Evolutionary conservation across 192 early-diverging fungal genomes (phyloP).

Genomic region (Borealophlyctis nickersoniae): DNA sequence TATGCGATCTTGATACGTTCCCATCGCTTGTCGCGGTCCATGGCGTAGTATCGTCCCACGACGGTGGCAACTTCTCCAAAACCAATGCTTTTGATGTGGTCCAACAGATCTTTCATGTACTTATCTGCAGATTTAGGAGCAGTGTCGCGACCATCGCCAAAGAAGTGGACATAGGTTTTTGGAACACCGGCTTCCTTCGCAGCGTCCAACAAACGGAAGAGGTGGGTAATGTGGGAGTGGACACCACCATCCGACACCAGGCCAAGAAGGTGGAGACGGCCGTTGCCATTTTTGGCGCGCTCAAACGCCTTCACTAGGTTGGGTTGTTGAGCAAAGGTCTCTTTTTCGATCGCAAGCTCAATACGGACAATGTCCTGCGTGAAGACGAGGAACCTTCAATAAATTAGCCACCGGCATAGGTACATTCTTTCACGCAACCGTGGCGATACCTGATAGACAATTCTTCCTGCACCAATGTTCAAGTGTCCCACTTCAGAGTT

Average conservation of each 20-base stretch:
- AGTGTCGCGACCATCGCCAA: conserved; percentile 97
- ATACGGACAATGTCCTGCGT: conserved; percentile 95
- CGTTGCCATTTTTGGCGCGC: conserved; percentile 77
- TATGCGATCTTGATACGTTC: conserved; percentile 94
- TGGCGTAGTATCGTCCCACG: conserved; percentile 97
- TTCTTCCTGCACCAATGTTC: conserved; percentile 98
- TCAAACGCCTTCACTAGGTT: conserved; percentile 80
- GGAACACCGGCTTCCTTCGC: conserved; percentile 85
- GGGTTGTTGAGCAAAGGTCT: conserved; percentile 69
- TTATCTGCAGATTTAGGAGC: conserved; percentile 79
- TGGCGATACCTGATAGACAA: conserved; percentile 85
- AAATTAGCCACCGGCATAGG: not conserved
- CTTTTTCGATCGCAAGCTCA: conserved; percentile 84
- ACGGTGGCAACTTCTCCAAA: conserved; percentile 93
- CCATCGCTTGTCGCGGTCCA: conserved; percentile 99
- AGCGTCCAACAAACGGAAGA: conserved; percentile 74
- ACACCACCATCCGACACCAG: conserved; percentile 98
- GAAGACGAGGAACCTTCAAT: not conserved
- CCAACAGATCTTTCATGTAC: conserved; percentile 76
- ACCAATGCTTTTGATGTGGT: conserved; percentile 43
- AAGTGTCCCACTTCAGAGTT: conserved; percentile 99
- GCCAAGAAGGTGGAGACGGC: conserved; percentile 90
- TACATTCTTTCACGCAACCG: not conserved
- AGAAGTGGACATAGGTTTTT: conserved; percentile 89
- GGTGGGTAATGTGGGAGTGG: conserved; percentile 92